Base-by-base conservation (phyloP, 495 filamentous ascomycete genomes). In the Neurospora sp. region DNA sequence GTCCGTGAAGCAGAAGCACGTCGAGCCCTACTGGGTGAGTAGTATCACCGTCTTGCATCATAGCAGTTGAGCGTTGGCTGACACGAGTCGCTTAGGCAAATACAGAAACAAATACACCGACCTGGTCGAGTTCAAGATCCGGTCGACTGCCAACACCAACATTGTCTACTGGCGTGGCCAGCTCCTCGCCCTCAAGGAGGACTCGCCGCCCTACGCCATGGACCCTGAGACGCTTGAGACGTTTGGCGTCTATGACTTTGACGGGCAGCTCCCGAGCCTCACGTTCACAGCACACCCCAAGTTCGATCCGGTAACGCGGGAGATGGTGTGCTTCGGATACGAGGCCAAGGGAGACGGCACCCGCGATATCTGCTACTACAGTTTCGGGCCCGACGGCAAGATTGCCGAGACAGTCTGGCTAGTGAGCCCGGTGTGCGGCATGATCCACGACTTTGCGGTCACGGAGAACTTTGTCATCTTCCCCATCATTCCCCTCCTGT, bases 251-350 rank as follows among this genome's bases (percentile, higher is more conserved):
- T 81, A 86, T 73, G 78, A 83, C 73, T 89, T 87, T 69, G 86
- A 86, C 65, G 86, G 86, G 8, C 86, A 88, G 76, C 77, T 87
- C 16, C 77, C 78, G 1, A 81, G 82, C n/a, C 75, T 82, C 18
- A 89, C 87, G 0, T 87, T 88, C 73, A 87, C 86, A 0, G 87
- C 87, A 0, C 87, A 89, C 74, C 87, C 87, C 3, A 89, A 89
- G 71, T 81, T 86, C 73, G 86, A 88, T 75, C 87, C 86, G 3
- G 77, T 77, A 22, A 88, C 85, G 0, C 82, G 84, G 4, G 87
- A 89, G 73, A 79, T 88, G 79, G 47, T 87, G 9, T 83, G 81
- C 71, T 86, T 86, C 71, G 85, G 83, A 9, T 87, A 87, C 75
- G 83, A 86, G 73, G 82, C 82, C 6, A 82, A 82, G 10, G 79